These are phyloP conservation scores for Aspergillus cavernicola DNA, from an alignment of 495 filamentous ascomycete genomes.

Conservation along the genomic window DNA sequence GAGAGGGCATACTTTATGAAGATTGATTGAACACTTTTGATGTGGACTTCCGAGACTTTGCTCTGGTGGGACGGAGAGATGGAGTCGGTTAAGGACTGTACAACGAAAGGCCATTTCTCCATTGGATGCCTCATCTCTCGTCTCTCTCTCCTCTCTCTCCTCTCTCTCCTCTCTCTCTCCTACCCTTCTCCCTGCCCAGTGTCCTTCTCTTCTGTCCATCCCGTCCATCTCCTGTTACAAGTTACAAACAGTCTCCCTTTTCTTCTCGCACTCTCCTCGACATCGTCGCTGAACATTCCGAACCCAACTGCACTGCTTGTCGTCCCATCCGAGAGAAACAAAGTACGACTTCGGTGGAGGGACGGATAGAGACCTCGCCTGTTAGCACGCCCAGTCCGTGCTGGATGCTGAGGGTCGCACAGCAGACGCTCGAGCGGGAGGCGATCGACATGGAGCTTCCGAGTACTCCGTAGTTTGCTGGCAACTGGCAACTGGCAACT, in stretches of 20 bases:
- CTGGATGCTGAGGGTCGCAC: conserved; percentile 12
- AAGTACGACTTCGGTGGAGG: conserved; percentile 1
- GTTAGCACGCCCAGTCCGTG: conserved; percentile 3
- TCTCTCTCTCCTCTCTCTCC: not conserved
- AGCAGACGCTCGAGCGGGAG: conserved; percentile 4
- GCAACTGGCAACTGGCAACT: not conserved
- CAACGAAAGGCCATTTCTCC: not conserved
- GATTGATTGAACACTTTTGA: too few relatives aligned
- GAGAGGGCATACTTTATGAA: not conserved
- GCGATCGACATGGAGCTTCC: conserved; percentile 8
- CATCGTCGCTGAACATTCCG: too few relatives aligned
- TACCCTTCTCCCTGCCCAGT: too few relatives aligned
- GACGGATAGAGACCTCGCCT: conserved; percentile 1
- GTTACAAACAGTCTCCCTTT: not conserved
- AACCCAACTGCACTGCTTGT: conserved; percentile 2
- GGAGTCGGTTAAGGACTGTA: conserved; percentile 2
- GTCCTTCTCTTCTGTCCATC: too few relatives aligned
- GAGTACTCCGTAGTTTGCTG: not conserved
- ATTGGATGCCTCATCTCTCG: conserved; percentile 5
- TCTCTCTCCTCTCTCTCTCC: not conserved
- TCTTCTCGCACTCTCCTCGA: not conserved
- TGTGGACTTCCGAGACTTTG: too few relatives aligned
- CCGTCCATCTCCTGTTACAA: too few relatives aligned
- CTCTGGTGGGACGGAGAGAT: not conserved
- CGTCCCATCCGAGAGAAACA: not conserved